Conservation (phyloP, 129 eudicot species). For the Flaveria ramosissima region DNA sequence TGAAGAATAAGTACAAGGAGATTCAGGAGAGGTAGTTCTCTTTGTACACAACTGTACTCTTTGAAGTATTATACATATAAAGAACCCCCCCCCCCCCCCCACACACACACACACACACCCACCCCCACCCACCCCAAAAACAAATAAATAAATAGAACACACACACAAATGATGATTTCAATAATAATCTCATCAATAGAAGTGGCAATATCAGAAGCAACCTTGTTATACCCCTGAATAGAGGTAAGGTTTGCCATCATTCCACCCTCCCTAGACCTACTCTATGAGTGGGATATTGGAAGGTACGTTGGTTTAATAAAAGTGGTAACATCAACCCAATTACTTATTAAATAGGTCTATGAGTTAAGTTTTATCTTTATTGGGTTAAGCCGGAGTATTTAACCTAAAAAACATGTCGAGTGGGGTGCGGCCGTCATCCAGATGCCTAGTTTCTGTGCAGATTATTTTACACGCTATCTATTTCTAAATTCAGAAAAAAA, state of each 20-base stretch:
- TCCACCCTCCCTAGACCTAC: too few relatives aligned
- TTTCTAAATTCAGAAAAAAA: not conserved
- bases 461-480: not conserved
- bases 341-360: not conserved
- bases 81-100: not conserved
- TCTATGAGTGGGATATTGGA: too few relatives aligned
- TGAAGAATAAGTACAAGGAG: conserved; percentile 58
- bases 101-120: not conserved
- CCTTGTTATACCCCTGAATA: too few relatives aligned
- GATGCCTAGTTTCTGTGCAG: not conserved
- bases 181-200: not conserved
- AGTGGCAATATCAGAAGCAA: too few relatives aligned
- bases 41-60: not conserved
- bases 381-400: not conserved
- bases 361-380: not conserved
- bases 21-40: conserved; percentile 69
- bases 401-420: not conserved
- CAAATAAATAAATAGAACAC: not conserved
- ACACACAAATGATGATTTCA: not conserved
- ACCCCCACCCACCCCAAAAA: too few relatives aligned
- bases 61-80: not conserved
- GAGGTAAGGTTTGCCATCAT: too few relatives aligned
- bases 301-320: too few relatives aligned
- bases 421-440: not conserved
- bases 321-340: not conserved